Evolutionary conservation across 108 stramenopile species (phyloP).

Genomic region (Parietichytrium sp.): DNA sequence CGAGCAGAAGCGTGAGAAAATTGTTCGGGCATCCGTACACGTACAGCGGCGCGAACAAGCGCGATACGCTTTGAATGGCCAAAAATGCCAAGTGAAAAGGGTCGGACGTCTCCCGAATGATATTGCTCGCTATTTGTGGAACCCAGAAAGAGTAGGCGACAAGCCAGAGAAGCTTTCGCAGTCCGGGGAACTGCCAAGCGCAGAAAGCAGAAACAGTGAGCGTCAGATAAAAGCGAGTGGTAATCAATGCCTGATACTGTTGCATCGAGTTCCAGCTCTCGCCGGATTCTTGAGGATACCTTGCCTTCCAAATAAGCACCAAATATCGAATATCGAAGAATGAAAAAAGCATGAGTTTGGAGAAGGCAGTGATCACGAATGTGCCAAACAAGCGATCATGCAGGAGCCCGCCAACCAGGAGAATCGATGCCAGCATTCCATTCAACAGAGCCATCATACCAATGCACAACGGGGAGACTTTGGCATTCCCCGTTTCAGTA

Average conservation of each 20-base stretch:
- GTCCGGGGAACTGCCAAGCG: slow-evolving; percentile 66
- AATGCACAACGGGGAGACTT: slow-evolving; percentile 77
- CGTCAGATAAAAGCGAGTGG: slow-evolving; percentile 80
- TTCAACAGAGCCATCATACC: slow-evolving; percentile 89
- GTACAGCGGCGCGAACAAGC: slow-evolving; percentile 83
- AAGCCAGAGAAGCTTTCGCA: slow-evolving; percentile 63
- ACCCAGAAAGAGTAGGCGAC: slow-evolving; percentile 90
- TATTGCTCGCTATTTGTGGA: slow-evolving; percentile 85
- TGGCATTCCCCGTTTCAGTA: slow-evolving; percentile 71
- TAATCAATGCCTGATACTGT: slow-evolving; percentile 74
- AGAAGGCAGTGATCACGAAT: slow-evolving; percentile 81
- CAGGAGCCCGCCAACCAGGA: slow-evolving; percentile 78
- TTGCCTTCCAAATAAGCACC: slow-evolving; percentile 78
- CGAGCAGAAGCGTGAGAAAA: slow-evolving; percentile 71
- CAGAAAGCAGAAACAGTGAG: slow-evolving; percentile 69
- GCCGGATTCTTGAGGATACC: slow-evolving; percentile 63
- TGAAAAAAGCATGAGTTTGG: slow-evolving; percentile 88
- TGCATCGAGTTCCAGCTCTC: slow-evolving; percentile 63
- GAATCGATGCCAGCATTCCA: slow-evolving; percentile 78
- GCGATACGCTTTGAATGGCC: slow-evolving; percentile 78
- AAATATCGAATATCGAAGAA: slow-evolving; percentile 93
- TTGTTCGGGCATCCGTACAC: slow-evolving; percentile 78
- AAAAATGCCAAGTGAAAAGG: slow-evolving; percentile 79
- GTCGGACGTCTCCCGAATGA: slow-evolving; percentile 72
- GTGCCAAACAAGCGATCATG: slow-evolving; percentile 80